Percentiles rank a stretch among this genome's conserved stretches.
phyloP scores from a whole-genome alignment of 192 early-diverging fungal species.

The Backusella luteola region DNA sequence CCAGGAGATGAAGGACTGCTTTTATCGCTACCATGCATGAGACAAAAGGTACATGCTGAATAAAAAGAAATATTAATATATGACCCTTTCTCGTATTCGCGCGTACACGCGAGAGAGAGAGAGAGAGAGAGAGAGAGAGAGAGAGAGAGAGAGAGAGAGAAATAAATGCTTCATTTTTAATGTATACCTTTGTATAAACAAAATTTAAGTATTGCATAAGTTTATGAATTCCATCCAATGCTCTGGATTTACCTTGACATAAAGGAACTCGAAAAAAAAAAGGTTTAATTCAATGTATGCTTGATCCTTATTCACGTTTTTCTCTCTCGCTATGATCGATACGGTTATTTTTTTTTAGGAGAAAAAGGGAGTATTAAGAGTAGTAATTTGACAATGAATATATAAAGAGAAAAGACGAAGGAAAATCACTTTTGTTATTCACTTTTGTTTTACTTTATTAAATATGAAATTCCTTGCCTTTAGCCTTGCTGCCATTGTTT shows the following conservation, averaged over 20 bases:
- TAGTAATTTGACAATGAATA: not conserved
- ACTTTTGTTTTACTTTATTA: not conserved
- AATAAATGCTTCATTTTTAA: not conserved
- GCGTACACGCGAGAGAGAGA: too few species aligned
- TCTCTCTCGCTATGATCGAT: not conserved
- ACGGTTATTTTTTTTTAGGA: not conserved
- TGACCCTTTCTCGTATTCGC: not conserved
- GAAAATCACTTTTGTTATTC: not conserved
- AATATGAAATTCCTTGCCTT: not conserved
- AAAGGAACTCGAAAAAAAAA: not conserved
- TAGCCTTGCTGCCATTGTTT: not conserved
- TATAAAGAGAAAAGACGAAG: not conserved
- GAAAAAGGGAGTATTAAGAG: not conserved
- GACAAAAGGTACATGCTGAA: not conserved
- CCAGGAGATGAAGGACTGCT: not conserved
- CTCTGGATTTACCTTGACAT: not conserved
- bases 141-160: not conserved
- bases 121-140: not conserved
- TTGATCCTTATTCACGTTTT: slow-evolving; percentile 1
- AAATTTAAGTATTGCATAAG: not conserved
- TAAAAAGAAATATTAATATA: not conserved
- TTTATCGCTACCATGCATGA: not conserved
- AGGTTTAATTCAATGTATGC: not conserved
- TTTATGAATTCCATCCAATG: not conserved
- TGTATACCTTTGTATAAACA: not conserved